Evolutionary conservation across 768 basidiomycete genomes (phyloP).

Genomic region (Kondoa malvinella): DNA sequence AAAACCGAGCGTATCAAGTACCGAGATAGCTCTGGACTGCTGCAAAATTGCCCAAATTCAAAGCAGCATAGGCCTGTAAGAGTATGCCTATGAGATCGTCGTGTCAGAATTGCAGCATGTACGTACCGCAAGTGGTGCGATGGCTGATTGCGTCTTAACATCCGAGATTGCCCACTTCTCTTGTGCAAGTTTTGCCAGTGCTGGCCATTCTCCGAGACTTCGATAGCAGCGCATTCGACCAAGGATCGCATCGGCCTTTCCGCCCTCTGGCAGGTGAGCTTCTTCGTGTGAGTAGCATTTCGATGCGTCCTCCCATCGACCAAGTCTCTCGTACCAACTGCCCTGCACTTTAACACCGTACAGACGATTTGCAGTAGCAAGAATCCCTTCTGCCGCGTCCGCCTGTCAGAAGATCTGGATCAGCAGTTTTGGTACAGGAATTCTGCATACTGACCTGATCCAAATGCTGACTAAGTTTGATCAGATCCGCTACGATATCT

Average conservation of each 20-base stretch:
- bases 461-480: neutral
- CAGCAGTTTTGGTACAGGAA: neutral
- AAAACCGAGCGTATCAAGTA: neutral
- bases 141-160: neutral
- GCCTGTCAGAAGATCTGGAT: neutral
- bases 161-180: neutral
- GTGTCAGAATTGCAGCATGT: neutral
- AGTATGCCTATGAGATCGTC: neutral
- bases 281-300: neutral
- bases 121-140: neutral
- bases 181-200: neutral
- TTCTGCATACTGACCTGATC: neutral
- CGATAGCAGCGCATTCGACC: neutral
- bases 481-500: neutral
- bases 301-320: neutral
- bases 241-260: neutral
- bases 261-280: neutral
- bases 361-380: neutral
- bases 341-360: neutral
- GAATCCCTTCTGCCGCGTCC: neutral
- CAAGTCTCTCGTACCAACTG: neutral
- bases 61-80: neutral
- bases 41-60: neutral
- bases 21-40: neutral
- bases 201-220: neutral